Conservation (phyloP, 208 protist genomes). For the Endotrypanum monterogeii region DNA sequence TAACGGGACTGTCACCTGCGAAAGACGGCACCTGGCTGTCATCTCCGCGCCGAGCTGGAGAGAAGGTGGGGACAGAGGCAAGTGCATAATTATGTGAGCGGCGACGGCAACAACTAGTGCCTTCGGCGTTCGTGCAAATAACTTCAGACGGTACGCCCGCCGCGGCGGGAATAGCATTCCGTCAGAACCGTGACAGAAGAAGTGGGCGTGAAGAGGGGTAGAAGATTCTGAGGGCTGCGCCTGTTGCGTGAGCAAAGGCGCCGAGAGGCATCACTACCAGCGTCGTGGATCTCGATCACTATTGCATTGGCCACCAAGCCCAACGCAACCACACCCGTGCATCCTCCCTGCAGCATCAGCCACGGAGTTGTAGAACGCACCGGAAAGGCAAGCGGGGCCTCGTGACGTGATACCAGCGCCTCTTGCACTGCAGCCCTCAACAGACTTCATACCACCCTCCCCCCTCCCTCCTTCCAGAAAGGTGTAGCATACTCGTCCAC, state of each 20-base stretch:
- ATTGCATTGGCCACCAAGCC: constrained; percentile 30
- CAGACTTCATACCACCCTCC: constrained; percentile 10
- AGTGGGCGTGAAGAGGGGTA: constrained; percentile 13
- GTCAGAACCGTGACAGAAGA: constrained; percentile 20
- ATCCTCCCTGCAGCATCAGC: constrained; percentile 5
- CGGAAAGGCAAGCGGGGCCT: not conserved
- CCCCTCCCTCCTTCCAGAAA: too few relatives aligned
- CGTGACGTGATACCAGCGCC: not conserved
- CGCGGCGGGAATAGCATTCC: constrained; percentile 14
- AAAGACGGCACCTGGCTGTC: not conserved
- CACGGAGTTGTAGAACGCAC: constrained; percentile 14
- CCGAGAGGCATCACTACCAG: not conserved
- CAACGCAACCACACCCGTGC: constrained; percentile 18
- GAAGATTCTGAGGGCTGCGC: constrained; percentile 14
- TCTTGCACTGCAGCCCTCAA: constrained; percentile 5
- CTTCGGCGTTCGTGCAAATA: constrained; percentile 17
- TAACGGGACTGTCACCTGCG: not conserved
- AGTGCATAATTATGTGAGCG: constrained; percentile 10
- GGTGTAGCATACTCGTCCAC: not conserved
- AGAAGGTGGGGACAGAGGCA: not conserved
- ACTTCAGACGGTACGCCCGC: constrained; percentile 20
- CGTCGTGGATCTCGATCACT: constrained; percentile 27
- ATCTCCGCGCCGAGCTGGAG: not conserved
- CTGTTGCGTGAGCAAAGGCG: constrained; percentile 29
- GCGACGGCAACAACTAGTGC: not conserved